phyloP scores from a whole-genome alignment of 1,139 yeast genomes.

The Lodderomyces orthopsilosis region DNA sequence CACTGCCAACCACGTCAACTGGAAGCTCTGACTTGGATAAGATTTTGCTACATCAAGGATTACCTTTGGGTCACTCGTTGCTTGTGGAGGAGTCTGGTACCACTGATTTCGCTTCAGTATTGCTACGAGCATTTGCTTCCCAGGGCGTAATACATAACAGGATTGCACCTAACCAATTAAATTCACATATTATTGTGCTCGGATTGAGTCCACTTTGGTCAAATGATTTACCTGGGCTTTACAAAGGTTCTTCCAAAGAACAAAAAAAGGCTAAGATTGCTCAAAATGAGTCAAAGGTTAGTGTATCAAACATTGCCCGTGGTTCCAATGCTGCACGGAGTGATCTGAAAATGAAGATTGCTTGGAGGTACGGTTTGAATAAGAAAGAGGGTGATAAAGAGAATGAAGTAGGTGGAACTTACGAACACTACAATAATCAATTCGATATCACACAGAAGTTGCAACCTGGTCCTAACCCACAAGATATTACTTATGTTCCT shows the following conservation, averaged over 20 bases:
- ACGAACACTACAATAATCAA: slow-evolving; percentile 61
- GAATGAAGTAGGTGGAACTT: slow-evolving; percentile 16
- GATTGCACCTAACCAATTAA: slow-evolving; percentile 23
- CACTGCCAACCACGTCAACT: slow-evolving; percentile 74
- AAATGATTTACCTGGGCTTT: slow-evolving; percentile 74
- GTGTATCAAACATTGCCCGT: slow-evolving; percentile 61
- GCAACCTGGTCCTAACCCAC: slow-evolving; percentile 61
- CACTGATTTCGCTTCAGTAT: slow-evolving; percentile 81
- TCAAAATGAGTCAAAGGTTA: slow-evolving; percentile 59
- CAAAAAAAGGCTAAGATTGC: slow-evolving; percentile 58
- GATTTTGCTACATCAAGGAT: slow-evolving; percentile 75
- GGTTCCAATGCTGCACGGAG: slow-evolving; percentile 20
- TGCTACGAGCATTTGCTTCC: slow-evolving; percentile 69
- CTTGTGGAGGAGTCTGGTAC: slow-evolving; percentile 82
- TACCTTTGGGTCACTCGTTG: slow-evolving; percentile 73
- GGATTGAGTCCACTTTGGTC: slow-evolving; percentile 66
- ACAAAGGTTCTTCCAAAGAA: slow-evolving; percentile 67
- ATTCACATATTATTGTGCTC: slow-evolving; percentile 63
- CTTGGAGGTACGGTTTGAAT: slow-evolving; percentile 79
- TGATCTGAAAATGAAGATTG: slow-evolving; percentile 63
- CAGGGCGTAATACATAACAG: slow-evolving; percentile 79
- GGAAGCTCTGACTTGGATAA: slow-evolving; percentile 76
- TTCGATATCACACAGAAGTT: slow-evolving; percentile 74
- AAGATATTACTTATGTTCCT: slow-evolving; percentile 60
- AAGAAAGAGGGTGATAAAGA: slow-evolving; percentile 31